These are phyloP conservation scores for Secale cereale DNA, from an alignment of 176 grass and related monocot genomes.

Conservation along the genomic window DNA sequence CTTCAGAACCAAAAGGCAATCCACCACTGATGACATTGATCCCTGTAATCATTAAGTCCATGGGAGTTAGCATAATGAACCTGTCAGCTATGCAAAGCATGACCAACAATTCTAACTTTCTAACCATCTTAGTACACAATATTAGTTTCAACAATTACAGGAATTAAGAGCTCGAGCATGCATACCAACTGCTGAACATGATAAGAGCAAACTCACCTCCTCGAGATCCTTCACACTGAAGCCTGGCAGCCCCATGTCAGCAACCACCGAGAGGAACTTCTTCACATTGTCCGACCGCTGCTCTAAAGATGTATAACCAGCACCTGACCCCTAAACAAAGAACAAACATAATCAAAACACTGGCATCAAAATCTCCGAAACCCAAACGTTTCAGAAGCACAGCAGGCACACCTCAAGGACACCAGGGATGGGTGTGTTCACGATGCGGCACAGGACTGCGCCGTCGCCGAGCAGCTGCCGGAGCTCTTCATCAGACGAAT, in stretches of 20 bases:
- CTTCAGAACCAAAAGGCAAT: conserved; percentile 77
- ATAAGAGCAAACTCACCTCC: conserved; percentile 48
- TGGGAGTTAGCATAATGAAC: conserved; percentile 9
- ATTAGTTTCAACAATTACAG: background rate
- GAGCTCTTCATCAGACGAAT: conserved; percentile 72
- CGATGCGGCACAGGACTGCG: conserved; percentile 44
- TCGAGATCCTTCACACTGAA: conserved; percentile 76
- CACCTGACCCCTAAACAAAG: conserved; percentile 42
- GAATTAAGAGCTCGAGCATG: background rate
- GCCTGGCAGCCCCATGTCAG: conserved; percentile 59
- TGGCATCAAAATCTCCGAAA: conserved; percentile 18
- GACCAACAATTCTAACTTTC: background rate
- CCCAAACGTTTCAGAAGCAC: background rate
- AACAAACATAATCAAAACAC: background rate
- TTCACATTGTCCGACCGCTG: conserved; percentile 50
- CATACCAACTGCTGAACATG: conserved; percentile 7
- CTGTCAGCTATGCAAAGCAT: background rate
- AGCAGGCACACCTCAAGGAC: conserved; percentile 38
- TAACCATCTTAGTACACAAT: conserved; percentile 3
- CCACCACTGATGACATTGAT: conserved; percentile 59
- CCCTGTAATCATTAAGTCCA: conserved; percentile 53
- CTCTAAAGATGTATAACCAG: conserved; percentile 34
- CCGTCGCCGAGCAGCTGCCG: conserved; percentile 65
- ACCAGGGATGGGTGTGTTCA: conserved; percentile 47
- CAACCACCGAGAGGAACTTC: conserved; percentile 70